Percentiles rank a stretch among this genome's conserved stretches.
Evolutionary conservation across 768 basidiomycete species (phyloP).

Genomic region (Cubamyces lactineus): DNA sequence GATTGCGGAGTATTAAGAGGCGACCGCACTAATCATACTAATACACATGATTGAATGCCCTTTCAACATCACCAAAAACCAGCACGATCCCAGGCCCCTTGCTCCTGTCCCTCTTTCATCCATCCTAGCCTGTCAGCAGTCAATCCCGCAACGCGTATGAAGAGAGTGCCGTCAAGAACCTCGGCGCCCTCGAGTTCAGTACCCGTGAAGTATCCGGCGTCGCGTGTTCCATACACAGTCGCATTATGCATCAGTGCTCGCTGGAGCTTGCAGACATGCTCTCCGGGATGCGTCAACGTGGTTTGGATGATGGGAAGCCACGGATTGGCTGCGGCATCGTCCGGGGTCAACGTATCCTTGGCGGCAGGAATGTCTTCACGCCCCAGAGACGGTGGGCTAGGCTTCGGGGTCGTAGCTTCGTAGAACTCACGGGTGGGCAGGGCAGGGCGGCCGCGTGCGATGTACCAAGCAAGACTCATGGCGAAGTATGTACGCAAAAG

Average conservation of each 20-base stretch:
- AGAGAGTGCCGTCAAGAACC: conserved; percentile 63
- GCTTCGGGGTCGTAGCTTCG: conserved; percentile 25
- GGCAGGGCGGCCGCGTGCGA: conserved; percentile 56
- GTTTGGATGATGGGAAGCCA: conserved; percentile 62
- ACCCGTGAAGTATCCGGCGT: conserved; percentile 36
- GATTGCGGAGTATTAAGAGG: not conserved
- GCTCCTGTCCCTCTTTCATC: conserved; percentile 41
- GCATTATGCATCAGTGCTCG: conserved; percentile 54
- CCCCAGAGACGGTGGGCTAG: conserved; percentile 29
- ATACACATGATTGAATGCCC: not conserved
- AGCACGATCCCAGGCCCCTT: conserved; percentile 30
- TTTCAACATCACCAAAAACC: conserved; percentile 34
- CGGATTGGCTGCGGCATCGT: conserved; percentile 49
- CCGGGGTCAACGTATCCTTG: conserved; percentile 38
- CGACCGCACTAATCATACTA: not conserved
- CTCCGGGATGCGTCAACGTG: conserved; percentile 59
- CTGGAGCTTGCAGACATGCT: conserved; percentile 55
- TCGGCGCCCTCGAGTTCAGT: conserved; percentile 50
- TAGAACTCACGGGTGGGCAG: conserved; percentile 57
- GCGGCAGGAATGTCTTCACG: conserved; percentile 29
- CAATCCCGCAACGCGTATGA: conserved; percentile 58
- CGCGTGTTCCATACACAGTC: conserved; percentile 46
- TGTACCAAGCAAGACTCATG: conserved; percentile 53
- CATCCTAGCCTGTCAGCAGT: conserved; percentile 47
- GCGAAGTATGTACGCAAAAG: conserved; percentile 65